Base-by-base conservation (phyloP, 2,329 filamentous ascomycete species). In the Colletotrichum cordylinicola region DNA sequence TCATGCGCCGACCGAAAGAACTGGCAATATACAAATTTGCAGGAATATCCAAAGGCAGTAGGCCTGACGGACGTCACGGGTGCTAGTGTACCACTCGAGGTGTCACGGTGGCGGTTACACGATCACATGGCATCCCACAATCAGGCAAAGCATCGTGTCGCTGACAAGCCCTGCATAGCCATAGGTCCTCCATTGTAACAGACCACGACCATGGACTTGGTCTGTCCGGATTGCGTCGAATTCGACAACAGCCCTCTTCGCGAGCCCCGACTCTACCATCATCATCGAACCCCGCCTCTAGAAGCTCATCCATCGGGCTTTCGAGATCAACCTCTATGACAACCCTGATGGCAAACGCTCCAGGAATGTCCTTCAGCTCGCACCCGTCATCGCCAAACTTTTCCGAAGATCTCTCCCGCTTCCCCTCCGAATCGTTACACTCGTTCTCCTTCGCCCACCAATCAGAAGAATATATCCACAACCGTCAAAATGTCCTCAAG, bases 371-470 rank as follows among this genome's bases (percentile, higher is more conserved):
- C 18, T 82, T 92, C 31, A 87, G 90, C 10, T 88, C 92, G n/a
- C 93, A 90, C 8, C 93, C 93, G 29, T 88, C 89, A 24, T 96
- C 95, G 27, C 95, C 95, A 29, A 91, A 91, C 77, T 95, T 96
- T 82, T 91, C 92, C 81, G 97, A 98, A 87, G 97, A 99, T 82
- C 91, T 99, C 61, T 93, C 93, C 61, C 93, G 96, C 67, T 99
- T 99, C 83, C 96, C 97, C 2, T 95, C 95, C 80, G 97, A 99
- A 83, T 99, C 97, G 8, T 88, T 99, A 62, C 97, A 99, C 85
- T 99, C 97, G 2, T 99, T 99, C 86, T 98, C 96, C 15, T 99
- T 99, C 84, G 95, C 97, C 55, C 95, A 98, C 80, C 96, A 98
- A 85, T 96, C 96, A 4, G 96, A 98, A 82, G 96, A 98, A 77